These are phyloP conservation scores for Phytophthora pseudosyringae DNA, from an alignment of 352 stramenopile genomes.

Conservation along the genomic window DNA sequence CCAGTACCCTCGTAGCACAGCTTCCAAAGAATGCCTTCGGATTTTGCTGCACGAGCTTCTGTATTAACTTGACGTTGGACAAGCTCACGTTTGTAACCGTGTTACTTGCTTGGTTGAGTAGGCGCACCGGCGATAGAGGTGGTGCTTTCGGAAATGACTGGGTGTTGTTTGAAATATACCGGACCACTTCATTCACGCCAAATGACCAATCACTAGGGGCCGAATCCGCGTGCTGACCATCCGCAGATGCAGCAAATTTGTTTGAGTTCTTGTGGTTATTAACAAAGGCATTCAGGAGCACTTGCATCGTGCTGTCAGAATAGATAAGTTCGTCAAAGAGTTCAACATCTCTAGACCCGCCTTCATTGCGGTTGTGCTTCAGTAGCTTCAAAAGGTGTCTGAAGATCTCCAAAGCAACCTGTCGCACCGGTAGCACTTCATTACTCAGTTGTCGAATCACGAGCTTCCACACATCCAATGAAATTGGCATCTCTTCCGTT, in stretches of 20 bases:
- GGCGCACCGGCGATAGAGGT: slow-evolving; percentile 59
- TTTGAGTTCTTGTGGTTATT: slow-evolving; percentile 74
- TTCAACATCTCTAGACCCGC: slow-evolving; percentile 3
- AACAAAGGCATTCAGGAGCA: slow-evolving; percentile 51
- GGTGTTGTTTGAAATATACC: slow-evolving; percentile 50
- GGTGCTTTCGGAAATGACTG: slow-evolving; percentile 56
- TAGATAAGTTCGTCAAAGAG: slow-evolving; percentile 51
- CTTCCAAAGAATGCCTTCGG: slow-evolving; percentile 39
- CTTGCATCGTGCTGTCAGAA: slow-evolving; percentile 46
- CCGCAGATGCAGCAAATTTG: slow-evolving; percentile 64
- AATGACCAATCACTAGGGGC: slow-evolving; percentile 80
- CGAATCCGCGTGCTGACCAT: slow-evolving; percentile 71
- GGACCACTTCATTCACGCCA: slow-evolving; percentile 69
- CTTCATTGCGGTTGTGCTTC: slow-evolving; percentile 32
- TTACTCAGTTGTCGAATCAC: slow-evolving; percentile 56
- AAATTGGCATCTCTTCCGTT: slow-evolving; percentile 44
- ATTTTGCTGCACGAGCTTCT: slow-evolving; percentile 58
- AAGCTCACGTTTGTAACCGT: slow-evolving; percentile 46
- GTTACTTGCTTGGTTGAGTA: slow-evolving; percentile 58
- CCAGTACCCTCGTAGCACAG: slow-evolving; percentile 31
- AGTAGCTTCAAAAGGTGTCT: slow-evolving; percentile 57
- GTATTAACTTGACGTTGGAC: slow-evolving; percentile 48
- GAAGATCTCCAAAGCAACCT: slow-evolving; percentile 60
- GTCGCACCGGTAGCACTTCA: slow-evolving; percentile 71
- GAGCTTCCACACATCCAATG: slow-evolving; percentile 55